Base-by-base conservation (phyloP, 352 stramenopile species). In the Pythium periplocum region DNA sequence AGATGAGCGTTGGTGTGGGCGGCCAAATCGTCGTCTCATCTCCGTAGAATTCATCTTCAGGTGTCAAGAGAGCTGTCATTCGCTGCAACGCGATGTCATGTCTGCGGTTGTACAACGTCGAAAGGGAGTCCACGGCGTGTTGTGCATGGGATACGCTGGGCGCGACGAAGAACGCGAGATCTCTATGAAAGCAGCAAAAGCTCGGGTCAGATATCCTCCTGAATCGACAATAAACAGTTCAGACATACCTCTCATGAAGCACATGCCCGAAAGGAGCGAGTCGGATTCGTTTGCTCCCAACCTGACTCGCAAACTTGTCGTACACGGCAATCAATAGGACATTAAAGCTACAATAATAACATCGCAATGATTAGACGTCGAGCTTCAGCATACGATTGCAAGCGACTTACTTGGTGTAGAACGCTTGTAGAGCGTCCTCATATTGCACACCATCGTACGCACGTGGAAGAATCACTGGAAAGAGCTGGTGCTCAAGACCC, bases 151-250 rank as follows among this genome's bases (percentile, higher is more conserved):
- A 75, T 1, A 71, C 68, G 38, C 71, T 81, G 11, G 72, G 45
- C 4, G 75, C 68, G 32, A 84, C 66, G 32, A 79, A 62, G 47
- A 86, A 86, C 0, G 61, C 75, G 5, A 86, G 71, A 35, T 83
- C 73, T 35, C 67, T 66, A 36, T 48, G 8, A 34, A 46, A 17
- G 6, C 41, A 30, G 37, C 38, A 6, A 30, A n/a, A 26, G 12
- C 31, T 48, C 11, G 10, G 42, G 12, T 32, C 33, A 4, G n/a
- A 41, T 40, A 12, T 5, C 4, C 6, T 33, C 10, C 7, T 52
- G 4, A 4, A 12, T 26, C 26, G n/a, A n/a, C 2, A 35, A 43
- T 6, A 32, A 9, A 17, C 38, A 10, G 17, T 26, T 26, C 17
- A 26, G 17, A 67, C 62, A 42, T 54, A 83, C 75, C 75, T 64